phyloP scores from a whole-genome alignment of 768 basidiomycete species.

The Lentinus tigrinus region DNA sequence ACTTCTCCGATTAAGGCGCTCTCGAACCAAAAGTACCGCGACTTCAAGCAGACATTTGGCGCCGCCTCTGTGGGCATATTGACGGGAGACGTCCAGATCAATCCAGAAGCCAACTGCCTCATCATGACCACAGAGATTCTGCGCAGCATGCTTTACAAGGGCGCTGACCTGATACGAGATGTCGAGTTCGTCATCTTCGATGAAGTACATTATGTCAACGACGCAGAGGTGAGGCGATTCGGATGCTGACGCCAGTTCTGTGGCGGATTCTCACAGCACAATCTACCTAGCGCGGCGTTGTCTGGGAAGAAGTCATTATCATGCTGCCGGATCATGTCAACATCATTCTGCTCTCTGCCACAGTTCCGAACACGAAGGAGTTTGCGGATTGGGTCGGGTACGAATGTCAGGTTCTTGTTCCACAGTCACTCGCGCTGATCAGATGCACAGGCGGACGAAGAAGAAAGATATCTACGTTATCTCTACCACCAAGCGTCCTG shows the following conservation, averaged over 20 bases:
- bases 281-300: constrained; percentile 82
- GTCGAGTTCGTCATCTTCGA: constrained; percentile 99
- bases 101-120: constrained; percentile 94
- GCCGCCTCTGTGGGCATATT: constrained; percentile 90
- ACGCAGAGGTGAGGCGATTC: constrained; percentile 76
- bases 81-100: constrained; percentile 99
- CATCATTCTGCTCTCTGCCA: constrained; percentile 95
- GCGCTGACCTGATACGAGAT: constrained; percentile 96
- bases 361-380: constrained; percentile 96
- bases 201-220: constrained; percentile 99
- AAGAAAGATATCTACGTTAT: constrained; percentile 99
- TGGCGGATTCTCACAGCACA: background rate
- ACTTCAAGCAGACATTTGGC: constrained; percentile 96
- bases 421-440: background rate
- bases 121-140: constrained; percentile 99
- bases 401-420: constrained; percentile 24
- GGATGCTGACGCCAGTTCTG: background rate
- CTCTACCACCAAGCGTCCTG: constrained; percentile 92
- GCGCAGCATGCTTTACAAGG: constrained; percentile 97
- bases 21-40: constrained; percentile 98
- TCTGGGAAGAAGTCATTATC: constrained; percentile 99
- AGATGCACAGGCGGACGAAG: constrained; percentile 78
- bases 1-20: constrained; percentile 98
- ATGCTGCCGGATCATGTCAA: constrained; percentile 99
- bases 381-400: constrained; percentile 99